A percentile compares a stretch with the other conserved stretches of the same genome.
Conservation (phyloP, 495 filamentous ascomycete genomes). For the Terfezia boudieri region DNA sequence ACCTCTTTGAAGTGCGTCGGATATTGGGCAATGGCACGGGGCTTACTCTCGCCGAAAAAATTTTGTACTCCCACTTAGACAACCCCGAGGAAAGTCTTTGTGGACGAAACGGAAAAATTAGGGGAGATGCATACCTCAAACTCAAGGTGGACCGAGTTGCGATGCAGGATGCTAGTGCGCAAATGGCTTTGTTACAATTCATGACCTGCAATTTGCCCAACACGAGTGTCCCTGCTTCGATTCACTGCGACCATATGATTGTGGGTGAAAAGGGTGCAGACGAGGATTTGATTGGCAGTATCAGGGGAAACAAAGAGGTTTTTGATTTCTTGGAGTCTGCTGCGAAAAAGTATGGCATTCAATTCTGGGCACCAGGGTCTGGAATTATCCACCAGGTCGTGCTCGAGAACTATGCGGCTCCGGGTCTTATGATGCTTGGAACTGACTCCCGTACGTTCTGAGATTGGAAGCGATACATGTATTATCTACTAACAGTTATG, state of each 20-base stretch:
- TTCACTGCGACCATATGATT: constrained; percentile 99
- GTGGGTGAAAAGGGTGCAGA: constrained; percentile 80
- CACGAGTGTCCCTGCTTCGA: constrained; percentile 90
- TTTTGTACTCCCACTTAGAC: constrained; percentile 85
- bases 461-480: neutral
- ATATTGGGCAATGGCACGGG: constrained; percentile 68
- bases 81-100: constrained; percentile 68
- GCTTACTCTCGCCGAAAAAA: constrained; percentile 88
- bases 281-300: constrained; percentile 64
- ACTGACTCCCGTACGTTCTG: constrained; percentile 50
- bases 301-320: constrained; percentile 84
- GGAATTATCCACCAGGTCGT: constrained; percentile 98
- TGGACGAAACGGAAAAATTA: constrained; percentile 58
- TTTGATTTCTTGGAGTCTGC: constrained; percentile 94
- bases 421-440: constrained; percentile 97
- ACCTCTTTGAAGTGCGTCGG: constrained; percentile 65
- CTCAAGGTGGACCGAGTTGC: constrained; percentile 94
- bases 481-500: neutral
- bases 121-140: constrained; percentile 82
- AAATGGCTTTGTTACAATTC: constrained; percentile 96
- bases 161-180: constrained; percentile 96
- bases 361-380: constrained; percentile 97
- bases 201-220: constrained; percentile 84
- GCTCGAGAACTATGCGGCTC: constrained; percentile 92
- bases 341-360: constrained; percentile 86